Conservation (phyloP, 306 rosid species). For the Prosopis cineraria region DNA sequence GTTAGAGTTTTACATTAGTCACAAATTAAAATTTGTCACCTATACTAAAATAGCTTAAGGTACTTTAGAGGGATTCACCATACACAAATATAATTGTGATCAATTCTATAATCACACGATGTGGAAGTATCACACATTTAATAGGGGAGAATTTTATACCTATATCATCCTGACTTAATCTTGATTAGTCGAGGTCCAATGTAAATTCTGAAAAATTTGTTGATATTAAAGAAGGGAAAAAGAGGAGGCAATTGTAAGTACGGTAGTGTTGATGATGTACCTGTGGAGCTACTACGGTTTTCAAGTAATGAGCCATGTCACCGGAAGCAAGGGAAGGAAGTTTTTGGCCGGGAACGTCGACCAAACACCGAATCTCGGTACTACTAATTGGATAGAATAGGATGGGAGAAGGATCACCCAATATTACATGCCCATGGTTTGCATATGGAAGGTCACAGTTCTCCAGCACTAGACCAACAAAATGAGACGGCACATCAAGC, state of each 20-base stretch:
- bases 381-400: conserved; percentile 69
- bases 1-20: too few species aligned
- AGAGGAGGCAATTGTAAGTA: background rate
- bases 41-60: too few species aligned
- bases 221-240: background rate
- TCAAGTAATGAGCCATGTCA: conserved; percentile 64
- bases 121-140: too few species aligned
- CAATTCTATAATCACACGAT: too few species aligned
- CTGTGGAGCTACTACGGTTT: conserved; percentile 66
- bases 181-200: background rate
- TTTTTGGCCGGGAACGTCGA: conserved; percentile 66
- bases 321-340: conserved; percentile 62
- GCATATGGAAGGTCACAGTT: conserved; percentile 60
- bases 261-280: conserved; percentile 20
- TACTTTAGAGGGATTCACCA: too few species aligned
- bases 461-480: conserved; percentile 61
- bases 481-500: conserved; percentile 82
- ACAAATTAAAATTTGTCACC: too few species aligned
- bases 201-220: background rate
- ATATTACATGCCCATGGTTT: conserved; percentile 64
- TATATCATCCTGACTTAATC: too few species aligned
- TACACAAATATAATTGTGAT: too few species aligned
- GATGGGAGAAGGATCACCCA: conserved; percentile 70
- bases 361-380: conserved; percentile 67
- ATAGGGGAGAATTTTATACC: background rate